phyloP scores from a whole-genome alignment of 1,284 basidiomycete genomes.

The Tranzscheliella williamsii region DNA sequence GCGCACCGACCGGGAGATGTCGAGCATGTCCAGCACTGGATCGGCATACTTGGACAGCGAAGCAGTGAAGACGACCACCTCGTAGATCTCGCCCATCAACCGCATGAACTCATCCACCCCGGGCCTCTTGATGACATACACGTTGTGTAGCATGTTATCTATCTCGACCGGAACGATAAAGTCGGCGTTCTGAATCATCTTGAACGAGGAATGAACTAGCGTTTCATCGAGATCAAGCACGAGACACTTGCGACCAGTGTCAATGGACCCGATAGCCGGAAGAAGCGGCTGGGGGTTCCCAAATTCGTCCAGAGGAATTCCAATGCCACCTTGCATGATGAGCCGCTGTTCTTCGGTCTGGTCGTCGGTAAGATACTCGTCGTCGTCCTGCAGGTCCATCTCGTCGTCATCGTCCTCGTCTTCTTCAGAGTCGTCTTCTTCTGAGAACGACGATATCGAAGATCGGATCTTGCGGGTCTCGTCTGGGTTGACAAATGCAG shows the following conservation, averaged over 20 bases:
- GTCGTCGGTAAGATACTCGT: slow-evolving; percentile 63
- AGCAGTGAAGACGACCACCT: slow-evolving; percentile 97
- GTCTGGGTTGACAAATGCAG: slow-evolving; percentile 64
- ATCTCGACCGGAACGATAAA: slow-evolving; percentile 99
- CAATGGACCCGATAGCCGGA: slow-evolving; percentile 73
- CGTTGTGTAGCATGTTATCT: slow-evolving; percentile 95
- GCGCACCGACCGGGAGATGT: slow-evolving; percentile 86
- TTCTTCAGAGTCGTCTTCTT: slow-evolving; percentile 7
- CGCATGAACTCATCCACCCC: slow-evolving; percentile 96
- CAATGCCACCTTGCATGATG: slow-evolving; percentile 77
- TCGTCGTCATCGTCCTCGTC: slow-evolving; percentile 56
- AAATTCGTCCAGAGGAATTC: slow-evolving; percentile 81
- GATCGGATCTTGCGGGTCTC: slow-evolving; percentile 8
- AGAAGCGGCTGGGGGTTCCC: slow-evolving; percentile 81
- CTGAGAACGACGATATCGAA: slow-evolving; percentile 1
- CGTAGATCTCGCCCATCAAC: slow-evolving; percentile 96
- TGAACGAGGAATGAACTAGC: slow-evolving; percentile 72
- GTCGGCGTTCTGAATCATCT: slow-evolving; percentile 69
- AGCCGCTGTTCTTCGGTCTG: slow-evolving; percentile 78
- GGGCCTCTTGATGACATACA: slow-evolving; percentile 98
- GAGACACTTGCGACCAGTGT: slow-evolving; percentile 80
- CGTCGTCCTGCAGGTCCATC: slow-evolving; percentile 63
- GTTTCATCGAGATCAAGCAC: slow-evolving; percentile 96
- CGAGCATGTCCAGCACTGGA: slow-evolving; percentile 94
- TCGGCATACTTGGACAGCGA: slow-evolving; percentile 99